Conservation (phyloP, 2,329 filamentous ascomycete species). For the Biscogniauxia marginata region DNA sequence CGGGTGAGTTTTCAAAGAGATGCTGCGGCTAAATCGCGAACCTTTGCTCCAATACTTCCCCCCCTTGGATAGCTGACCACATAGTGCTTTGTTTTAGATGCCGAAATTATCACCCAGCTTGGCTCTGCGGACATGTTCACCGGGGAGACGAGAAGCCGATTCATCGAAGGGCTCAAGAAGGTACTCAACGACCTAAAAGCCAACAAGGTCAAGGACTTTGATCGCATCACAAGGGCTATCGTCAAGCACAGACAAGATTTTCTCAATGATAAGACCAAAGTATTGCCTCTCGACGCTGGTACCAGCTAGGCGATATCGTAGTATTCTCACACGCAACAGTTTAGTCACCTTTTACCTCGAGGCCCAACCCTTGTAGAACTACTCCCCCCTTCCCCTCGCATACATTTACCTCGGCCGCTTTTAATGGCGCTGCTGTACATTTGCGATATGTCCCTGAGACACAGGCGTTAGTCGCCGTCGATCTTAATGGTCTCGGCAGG, state of each 20-base stretch:
- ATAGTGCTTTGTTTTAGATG: slow-evolving; percentile 53
- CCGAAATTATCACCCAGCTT: slow-evolving; percentile 70
- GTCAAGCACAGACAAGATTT: slow-evolving; percentile 66
- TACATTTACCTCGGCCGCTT: slow-evolving; percentile 10
- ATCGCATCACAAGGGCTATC: slow-evolving; percentile 65
- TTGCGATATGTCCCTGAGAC: slow-evolving; percentile 8
- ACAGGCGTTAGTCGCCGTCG: slow-evolving; percentile 4
- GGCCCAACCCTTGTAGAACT: slow-evolving; percentile 24
- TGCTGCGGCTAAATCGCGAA: slow-evolving; percentile 14
- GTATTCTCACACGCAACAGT: slow-evolving; percentile 24
- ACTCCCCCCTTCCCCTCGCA: slow-evolving; percentile 9
- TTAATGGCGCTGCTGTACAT: slow-evolving; percentile 11
- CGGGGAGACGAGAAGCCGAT: slow-evolving; percentile 59
- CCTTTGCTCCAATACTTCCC: slow-evolving; percentile 33
- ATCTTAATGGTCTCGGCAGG: slow-evolving; percentile 9
- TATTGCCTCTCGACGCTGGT: slow-evolving; percentile 57
- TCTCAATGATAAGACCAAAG: slow-evolving; percentile 61
- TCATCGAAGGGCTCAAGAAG: slow-evolving; percentile 60
- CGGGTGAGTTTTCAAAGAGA: slow-evolving; percentile 61
- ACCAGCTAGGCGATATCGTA: slow-evolving; percentile 32
- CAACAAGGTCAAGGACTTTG: slow-evolving; percentile 63
- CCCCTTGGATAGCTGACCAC: slow-evolving; percentile 50
- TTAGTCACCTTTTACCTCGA: slow-evolving; percentile 4
- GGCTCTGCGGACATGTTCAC: slow-evolving; percentile 65
- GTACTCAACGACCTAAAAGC: slow-evolving; percentile 60